These are phyloP conservation scores for Crassisporium funariophilum DNA, from an alignment of 768 basidiomycete genomes.

Conservation along the genomic window DNA sequence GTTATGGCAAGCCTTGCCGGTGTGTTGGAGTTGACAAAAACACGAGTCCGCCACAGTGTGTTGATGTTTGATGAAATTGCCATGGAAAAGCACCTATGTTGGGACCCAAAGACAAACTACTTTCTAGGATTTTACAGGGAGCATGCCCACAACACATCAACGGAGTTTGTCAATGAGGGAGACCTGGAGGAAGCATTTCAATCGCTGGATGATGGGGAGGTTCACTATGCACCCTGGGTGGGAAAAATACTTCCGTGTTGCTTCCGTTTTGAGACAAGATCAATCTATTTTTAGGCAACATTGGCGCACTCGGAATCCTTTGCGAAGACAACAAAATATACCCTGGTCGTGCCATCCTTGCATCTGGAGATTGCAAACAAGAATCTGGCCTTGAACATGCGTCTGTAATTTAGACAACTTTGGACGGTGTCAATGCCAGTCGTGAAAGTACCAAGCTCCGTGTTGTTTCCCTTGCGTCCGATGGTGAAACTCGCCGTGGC, in stretches of 20 bases:
- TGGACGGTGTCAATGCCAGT: constrained; percentile 13
- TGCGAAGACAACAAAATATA: constrained; percentile 25
- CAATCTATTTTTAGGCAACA: constrained; percentile 27
- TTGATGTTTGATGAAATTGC: constrained; percentile 34
- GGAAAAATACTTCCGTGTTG: constrained; percentile 4
- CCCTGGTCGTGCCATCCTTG: constrained; percentile 22
- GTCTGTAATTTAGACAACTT: constrained; percentile 10
- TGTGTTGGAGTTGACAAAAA: constrained; percentile 1
- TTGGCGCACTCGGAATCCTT: constrained; percentile 28
- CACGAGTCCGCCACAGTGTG: constrained; percentile 18
- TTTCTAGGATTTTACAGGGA: constrained; percentile 28
- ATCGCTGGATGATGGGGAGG: constrained; percentile 13
- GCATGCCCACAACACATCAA: constrained; percentile 16
- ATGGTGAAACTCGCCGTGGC: constrained; percentile 27
- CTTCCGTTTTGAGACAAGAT: neutral
- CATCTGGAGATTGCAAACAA: constrained; percentile 32
- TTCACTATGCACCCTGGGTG: constrained; percentile 25
- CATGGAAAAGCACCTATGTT: constrained; percentile 23
- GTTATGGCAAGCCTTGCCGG: constrained; percentile 3
- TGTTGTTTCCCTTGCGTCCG: constrained; percentile 22
- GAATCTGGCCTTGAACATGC: constrained; percentile 28
- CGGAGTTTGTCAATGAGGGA: constrained; percentile 20
- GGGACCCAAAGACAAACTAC: constrained; percentile 23
- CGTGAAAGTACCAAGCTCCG: constrained; percentile 16
- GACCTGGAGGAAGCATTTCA: constrained; percentile 25